These are phyloP conservation scores for Leccinum longicurvipes DNA, from an alignment of 768 basidiomycete species.

Conservation along the genomic window DNA sequence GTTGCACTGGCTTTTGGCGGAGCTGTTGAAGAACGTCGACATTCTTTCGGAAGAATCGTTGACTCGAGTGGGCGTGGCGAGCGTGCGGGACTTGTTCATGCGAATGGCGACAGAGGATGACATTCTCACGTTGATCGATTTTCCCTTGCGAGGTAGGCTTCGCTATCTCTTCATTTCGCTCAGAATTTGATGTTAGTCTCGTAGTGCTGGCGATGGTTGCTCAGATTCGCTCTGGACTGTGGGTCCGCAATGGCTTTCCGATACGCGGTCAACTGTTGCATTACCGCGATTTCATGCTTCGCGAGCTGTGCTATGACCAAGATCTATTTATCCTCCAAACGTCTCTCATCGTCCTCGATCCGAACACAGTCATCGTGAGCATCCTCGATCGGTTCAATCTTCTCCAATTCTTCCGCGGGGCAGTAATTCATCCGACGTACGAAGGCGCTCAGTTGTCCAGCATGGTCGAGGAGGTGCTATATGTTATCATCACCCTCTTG, in stretches of 20 bases:
- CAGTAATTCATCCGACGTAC: constrained; percentile 50
- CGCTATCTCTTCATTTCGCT: not conserved
- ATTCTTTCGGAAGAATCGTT: constrained; percentile 57
- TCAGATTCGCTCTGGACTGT: constrained; percentile 90
- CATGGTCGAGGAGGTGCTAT: constrained; percentile 91
- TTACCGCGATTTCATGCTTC: constrained; percentile 93
- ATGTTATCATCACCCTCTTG: constrained; percentile 81
- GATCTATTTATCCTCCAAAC: constrained; percentile 90
- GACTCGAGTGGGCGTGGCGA: constrained; percentile 47
- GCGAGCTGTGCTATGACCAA: constrained; percentile 96
- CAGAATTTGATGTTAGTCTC: not conserved
- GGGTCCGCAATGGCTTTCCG: constrained; percentile 96
- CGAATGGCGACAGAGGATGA: constrained; percentile 62
- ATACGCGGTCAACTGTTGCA: constrained; percentile 94
- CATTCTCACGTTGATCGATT: constrained; percentile 78
- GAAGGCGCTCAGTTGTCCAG: constrained; percentile 68
- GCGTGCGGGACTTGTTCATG: constrained; percentile 58
- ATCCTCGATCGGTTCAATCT: constrained; percentile 91
- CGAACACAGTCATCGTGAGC: constrained; percentile 74
- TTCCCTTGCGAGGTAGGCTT: constrained; percentile 77
- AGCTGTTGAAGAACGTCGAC: constrained; percentile 81
- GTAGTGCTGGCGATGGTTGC: constrained; percentile 87
- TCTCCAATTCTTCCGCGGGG: constrained; percentile 72
- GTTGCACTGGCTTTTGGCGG: constrained; percentile 85
- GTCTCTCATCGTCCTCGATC: constrained; percentile 73